Base-by-base conservation (phyloP, 345 rosid species). In the Rubroshorea leprosula region DNA sequence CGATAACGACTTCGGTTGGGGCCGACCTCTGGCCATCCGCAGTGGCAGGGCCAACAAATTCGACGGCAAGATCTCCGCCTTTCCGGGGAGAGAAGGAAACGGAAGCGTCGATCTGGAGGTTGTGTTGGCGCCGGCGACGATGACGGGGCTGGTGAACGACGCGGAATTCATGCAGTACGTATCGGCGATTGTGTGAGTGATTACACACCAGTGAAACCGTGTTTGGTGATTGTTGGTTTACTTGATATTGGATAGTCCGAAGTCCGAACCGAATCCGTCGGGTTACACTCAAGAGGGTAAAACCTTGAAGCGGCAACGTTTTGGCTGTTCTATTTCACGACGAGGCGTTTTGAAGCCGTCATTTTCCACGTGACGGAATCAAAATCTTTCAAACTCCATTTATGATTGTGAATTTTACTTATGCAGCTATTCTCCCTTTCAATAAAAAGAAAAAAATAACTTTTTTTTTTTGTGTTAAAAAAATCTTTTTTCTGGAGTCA, bases 1-100 rank as follows among this genome's bases (percentile, higher is more conserved):
- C 65, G 65, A 79, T 31, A 93, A 89, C 53, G 96, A 93, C 70
- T 93, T 93, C 63, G 99, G 99, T 43, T 93, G 99, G 99, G 97
- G 97, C 4, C 77, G 70, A 7, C 97, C 99, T 3, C n/a, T 85
- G 70, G 99, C 97, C 0, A 78, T 93, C 24, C 71, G 99, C 55
- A 93, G 99, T 38, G 99, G 99, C 2, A 69, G 77, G 72, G 95
- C 99, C 39, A 93, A 93, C 47, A 93, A 93, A 23, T 93, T 93
- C 60, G 97, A 93, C 58, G 99, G 99, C 7, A 89, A 92, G 72
- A 89, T 89, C 23, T 89, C 98, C 4, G 96, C 96, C 24, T 89
- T 89, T 58, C 96, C 98, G 0, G 87, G 96, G 0, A 65, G 86
- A 58, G 91, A 86, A 65, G 98, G 85, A 0, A 68, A 76, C 8